These are phyloP conservation scores for Onygena corvina DNA, from an alignment of 2,329 filamentous ascomycete species.

Conservation along the genomic window DNA sequence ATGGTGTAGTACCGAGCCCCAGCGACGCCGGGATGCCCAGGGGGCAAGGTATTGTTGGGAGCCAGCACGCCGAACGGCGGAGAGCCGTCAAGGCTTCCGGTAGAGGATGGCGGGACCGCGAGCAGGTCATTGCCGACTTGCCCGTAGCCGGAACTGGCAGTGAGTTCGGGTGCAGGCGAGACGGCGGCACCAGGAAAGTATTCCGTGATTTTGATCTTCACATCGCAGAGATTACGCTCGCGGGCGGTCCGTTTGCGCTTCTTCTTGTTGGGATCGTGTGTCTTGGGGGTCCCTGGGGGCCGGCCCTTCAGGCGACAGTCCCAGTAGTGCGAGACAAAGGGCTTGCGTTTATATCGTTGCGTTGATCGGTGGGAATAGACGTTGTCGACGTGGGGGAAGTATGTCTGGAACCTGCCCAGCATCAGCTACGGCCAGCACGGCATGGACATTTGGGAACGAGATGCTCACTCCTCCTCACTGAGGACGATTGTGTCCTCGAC, in stretches of 20 bases:
- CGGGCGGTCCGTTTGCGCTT: constrained; percentile 66
- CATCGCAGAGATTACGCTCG: constrained; percentile 67
- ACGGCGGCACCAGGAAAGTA: constrained; percentile 52
- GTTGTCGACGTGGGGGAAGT: constrained; percentile 74
- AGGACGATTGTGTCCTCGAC: constrained; percentile 62
- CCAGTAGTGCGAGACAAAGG: constrained; percentile 76
- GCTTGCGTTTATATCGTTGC: constrained; percentile 67
- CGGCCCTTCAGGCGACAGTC: constrained; percentile 72
- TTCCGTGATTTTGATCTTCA: constrained; percentile 78
- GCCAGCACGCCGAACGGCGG: constrained; percentile 35
- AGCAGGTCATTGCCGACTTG: constrained; percentile 6
- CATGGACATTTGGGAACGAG: not conserved
- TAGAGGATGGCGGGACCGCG: constrained; percentile 14
- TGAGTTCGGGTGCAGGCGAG: constrained; percentile 20
- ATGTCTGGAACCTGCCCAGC: constrained; percentile 54
- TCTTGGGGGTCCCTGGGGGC: constrained; percentile 66
- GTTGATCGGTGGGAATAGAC: constrained; percentile 75
- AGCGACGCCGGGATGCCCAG: constrained; percentile 37
- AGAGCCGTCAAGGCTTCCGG: constrained; percentile 22
- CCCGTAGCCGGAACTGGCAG: no score
- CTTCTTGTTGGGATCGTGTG: constrained; percentile 68
- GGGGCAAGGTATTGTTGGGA: constrained; percentile 30
- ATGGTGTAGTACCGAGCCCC: constrained; percentile 58
- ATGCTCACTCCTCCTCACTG: constrained; percentile 57
- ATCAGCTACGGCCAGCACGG: constrained; percentile 1